These are phyloP conservation scores for Lolium perenne DNA, from an alignment of 176 grass and related monocot genomes.

Conservation along the genomic window DNA sequence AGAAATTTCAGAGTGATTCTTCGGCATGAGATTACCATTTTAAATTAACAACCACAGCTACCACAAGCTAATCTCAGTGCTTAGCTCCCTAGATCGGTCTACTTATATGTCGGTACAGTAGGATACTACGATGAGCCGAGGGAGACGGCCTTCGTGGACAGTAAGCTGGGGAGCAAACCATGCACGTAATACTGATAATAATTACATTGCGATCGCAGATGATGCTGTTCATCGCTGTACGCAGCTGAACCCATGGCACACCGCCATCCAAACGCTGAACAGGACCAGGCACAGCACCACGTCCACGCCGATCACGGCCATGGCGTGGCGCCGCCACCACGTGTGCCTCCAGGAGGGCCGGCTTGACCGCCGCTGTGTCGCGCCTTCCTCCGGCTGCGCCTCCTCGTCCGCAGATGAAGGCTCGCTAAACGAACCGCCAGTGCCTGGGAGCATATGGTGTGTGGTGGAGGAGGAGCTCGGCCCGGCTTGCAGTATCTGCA, in stretches of 20 bases:
- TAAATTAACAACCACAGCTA: neutral
- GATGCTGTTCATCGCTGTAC: conserved; percentile 42
- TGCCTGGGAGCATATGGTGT: neutral
- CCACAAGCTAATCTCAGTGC: neutral
- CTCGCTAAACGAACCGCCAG: neutral
- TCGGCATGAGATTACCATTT: neutral
- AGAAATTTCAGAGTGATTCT: neutral
- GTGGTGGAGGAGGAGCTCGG: neutral
- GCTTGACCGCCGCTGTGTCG: neutral
- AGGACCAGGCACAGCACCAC: conserved; percentile 69
- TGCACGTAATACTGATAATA: neutral
- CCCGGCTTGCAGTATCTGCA: conserved; percentile 22
- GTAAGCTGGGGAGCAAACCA: neutral
- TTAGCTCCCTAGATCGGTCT: neutral
- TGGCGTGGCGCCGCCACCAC: conserved; percentile 56
- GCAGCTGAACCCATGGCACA: conserved; percentile 75
- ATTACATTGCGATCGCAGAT: neutral
- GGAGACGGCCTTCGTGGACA: neutral
- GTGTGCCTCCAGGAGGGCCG: conserved; percentile 2
- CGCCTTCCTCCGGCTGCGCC: neutral
- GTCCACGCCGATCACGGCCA: conserved; percentile 56
- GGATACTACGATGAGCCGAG: neutral
- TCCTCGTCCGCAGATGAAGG: neutral
- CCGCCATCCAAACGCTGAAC: conserved; percentile 66
- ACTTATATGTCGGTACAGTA: neutral